phyloP scores from a whole-genome alignment of 2,329 filamentous ascomycete genomes.

The Dactylellina cionopaga region DNA sequence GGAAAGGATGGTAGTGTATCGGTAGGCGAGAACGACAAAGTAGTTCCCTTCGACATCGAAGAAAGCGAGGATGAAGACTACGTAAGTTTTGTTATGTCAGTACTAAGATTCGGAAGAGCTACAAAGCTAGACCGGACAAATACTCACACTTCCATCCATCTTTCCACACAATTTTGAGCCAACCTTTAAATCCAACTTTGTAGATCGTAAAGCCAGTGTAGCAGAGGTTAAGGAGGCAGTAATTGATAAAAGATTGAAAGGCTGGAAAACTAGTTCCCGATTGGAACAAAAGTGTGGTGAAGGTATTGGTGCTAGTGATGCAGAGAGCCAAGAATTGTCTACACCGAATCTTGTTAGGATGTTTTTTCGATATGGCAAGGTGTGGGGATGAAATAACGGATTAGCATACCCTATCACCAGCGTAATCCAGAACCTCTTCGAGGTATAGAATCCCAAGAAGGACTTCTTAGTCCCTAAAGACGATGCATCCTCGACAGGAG shows the following conservation, averaged over 20 bases:
- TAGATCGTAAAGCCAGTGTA: conserved; percentile 84
- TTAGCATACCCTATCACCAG: conserved; percentile 73
- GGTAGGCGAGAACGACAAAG: conserved; percentile 94
- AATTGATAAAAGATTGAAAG: conserved; percentile 96
- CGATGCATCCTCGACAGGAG: conserved; percentile 28
- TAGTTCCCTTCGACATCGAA: conserved; percentile 97
- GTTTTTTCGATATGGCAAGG: too few relatives aligned
- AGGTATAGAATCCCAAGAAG: conserved; percentile 76
- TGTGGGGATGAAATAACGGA: not conserved
- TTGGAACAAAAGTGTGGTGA: conserved; percentile 77
- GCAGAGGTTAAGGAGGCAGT: conserved; percentile 81
- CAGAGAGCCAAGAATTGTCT: conserved; percentile 85
- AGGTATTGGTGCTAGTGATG: conserved; percentile 92
- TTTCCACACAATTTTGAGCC: conserved; percentile 70
- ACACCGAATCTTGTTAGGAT: not conserved
- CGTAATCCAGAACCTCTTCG: conserved; percentile 87
- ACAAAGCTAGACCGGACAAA: not conserved
- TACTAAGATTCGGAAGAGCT: not conserved
- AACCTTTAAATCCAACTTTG: conserved; percentile 79
- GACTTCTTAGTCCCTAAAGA: conserved; percentile 46
- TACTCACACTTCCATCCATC: conserved; percentile 83
- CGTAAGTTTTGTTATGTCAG: not conserved
- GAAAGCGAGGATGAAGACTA: conserved; percentile 85
- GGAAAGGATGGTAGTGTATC: conserved; percentile 88
- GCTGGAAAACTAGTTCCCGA: conserved; percentile 84